Evolutionary conservation across 2,329 filamentous ascomycete species (phyloP).

Genomic region (Myriosclerotinia duriaeana): DNA sequence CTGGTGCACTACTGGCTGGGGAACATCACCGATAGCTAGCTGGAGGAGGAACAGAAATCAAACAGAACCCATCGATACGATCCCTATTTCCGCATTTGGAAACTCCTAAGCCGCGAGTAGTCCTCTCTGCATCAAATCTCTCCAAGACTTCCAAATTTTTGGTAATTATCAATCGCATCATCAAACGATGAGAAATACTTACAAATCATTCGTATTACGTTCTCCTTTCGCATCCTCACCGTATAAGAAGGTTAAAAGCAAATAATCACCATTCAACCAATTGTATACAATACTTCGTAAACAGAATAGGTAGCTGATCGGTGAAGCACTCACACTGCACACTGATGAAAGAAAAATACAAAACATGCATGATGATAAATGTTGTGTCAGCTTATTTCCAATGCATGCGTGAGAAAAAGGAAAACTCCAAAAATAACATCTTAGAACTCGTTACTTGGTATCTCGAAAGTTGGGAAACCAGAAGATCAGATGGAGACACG

Average conservation of each 20-base stretch:
- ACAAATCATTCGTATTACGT: slow-evolving; percentile 12
- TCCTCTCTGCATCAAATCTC: slow-evolving; percentile 12
- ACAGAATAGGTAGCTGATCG: not conserved
- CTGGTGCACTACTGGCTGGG: slow-evolving; percentile 6
- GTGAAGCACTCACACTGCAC: not conserved
- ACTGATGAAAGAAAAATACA: slow-evolving; percentile 9
- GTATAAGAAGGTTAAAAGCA: not conserved
- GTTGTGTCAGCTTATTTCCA: not conserved
- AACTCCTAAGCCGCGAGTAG: not conserved
- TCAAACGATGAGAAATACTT: slow-evolving; percentile 8
- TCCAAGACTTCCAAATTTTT: slow-evolving; percentile 15
- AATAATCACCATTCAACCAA: not conserved
- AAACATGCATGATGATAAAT: not conserved
- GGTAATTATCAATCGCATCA: slow-evolving; percentile 8
- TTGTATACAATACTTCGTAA: not conserved
- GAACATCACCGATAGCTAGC: slow-evolving; percentile 1
- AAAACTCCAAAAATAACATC: not conserved
- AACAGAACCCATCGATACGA: not conserved
- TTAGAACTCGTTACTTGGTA: not conserved
- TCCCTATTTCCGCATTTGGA: slow-evolving; percentile 1
- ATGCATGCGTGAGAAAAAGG: slow-evolving; percentile 12
- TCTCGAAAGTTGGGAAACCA: not conserved
- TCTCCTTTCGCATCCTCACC: slow-evolving; percentile 13
- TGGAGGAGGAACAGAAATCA: not conserved
- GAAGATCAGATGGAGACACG: slow-evolving; percentile 17